These are phyloP conservation scores for Porphyrellus sp. DNA, from an alignment of 1,284 basidiomycete genomes.

Conservation along the genomic window DNA sequence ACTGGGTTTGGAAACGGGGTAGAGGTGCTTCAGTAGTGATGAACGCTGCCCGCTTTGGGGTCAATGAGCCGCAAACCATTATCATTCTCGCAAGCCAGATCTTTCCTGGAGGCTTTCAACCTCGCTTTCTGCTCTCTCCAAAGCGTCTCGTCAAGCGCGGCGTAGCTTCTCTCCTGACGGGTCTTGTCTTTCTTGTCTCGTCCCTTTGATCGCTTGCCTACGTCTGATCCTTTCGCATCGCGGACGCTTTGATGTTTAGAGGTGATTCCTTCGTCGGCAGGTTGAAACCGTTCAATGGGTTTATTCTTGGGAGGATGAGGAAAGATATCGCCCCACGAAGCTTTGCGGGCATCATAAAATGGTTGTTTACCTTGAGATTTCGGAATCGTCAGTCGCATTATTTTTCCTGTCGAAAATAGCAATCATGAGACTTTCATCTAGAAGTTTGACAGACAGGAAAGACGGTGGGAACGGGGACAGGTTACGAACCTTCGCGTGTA, in stretches of 20 bases:
- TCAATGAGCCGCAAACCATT: slow-evolving; percentile 10
- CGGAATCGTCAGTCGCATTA: slow-evolving; percentile 88
- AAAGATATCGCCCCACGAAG: slow-evolving; percentile 92
- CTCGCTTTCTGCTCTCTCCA: slow-evolving; percentile 40
- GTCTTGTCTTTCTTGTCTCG: slow-evolving; percentile 30
- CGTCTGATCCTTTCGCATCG: slow-evolving; percentile 44
- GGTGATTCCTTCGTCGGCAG: slow-evolving; percentile 32
- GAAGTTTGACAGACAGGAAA: slow-evolving; percentile 6
- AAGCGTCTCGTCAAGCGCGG: slow-evolving; percentile 27
- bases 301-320: slow-evolving; percentile 80
- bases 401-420: slow-evolving; percentile 64
- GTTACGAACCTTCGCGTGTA: slow-evolving; percentile 64
- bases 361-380: slow-evolving; percentile 92
- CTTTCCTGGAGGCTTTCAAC: slow-evolving; percentile 34
- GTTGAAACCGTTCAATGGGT: slow-evolving; percentile 60
- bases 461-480: slow-evolving; percentile 4
- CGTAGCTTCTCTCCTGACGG: slow-evolving; percentile 41
- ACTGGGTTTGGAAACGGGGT: background rate
- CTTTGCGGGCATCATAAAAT: slow-evolving; percentile 94
- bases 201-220: slow-evolving; percentile 51
- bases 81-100: slow-evolving; percentile 11
- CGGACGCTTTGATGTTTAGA: slow-evolving; percentile 6
- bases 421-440: slow-evolving; percentile 8
- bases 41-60: slow-evolving; percentile 1
- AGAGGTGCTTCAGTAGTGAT: slow-evolving; percentile 7